Conservation (phyloP, 306 rosid species). For the Prunus salicina region DNA sequence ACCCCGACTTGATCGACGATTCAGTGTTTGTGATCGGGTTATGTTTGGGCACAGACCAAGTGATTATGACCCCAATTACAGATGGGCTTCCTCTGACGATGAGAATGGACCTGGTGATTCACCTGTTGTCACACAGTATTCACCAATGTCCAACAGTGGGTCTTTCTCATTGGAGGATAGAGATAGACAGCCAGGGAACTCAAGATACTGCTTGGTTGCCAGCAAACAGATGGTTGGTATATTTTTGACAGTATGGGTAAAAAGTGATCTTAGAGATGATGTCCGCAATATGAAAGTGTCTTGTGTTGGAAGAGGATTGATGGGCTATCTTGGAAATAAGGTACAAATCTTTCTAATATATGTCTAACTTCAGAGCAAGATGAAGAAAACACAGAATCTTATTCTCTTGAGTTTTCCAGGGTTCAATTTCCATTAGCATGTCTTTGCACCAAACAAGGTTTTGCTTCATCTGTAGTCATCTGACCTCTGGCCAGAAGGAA, state of each 20-base stretch:
- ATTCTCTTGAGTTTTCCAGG: constrained; percentile 62
- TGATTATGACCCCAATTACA: constrained; percentile 72
- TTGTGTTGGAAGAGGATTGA: constrained; percentile 95
- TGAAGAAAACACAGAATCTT: constrained; percentile 19
- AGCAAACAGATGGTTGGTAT: constrained; percentile 99
- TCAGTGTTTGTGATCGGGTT: constrained; percentile 81
- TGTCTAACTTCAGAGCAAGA: constrained; percentile 5
- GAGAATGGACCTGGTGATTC: constrained; percentile 75
- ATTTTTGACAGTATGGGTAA: constrained; percentile 87
- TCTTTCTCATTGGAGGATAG: constrained; percentile 68
- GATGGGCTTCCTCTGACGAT: constrained; percentile 90
- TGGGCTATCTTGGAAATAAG: constrained; percentile 99
- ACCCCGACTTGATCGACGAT: constrained; percentile 74
- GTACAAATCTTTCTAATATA: constrained; percentile 30
- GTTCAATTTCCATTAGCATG: constrained; percentile 97
- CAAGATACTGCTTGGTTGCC: constrained; percentile 86
- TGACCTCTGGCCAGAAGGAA: constrained; percentile 98
- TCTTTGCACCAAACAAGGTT: constrained; percentile 94
- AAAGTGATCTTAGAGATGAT: constrained; percentile 69
- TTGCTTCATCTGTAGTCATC: constrained; percentile 97
- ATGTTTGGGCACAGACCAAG: constrained; percentile 68
- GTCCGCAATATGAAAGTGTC: constrained; percentile 86
- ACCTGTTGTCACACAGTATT: constrained; percentile 51
- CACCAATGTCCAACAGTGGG: constrained; percentile 61
- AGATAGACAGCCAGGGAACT: constrained; percentile 65